Evolutionary conservation across 257 asterid genomes (phyloP), one percentile per base, ranked within the genome.

Genomic region (Scutellaria baicalensis): DNA sequence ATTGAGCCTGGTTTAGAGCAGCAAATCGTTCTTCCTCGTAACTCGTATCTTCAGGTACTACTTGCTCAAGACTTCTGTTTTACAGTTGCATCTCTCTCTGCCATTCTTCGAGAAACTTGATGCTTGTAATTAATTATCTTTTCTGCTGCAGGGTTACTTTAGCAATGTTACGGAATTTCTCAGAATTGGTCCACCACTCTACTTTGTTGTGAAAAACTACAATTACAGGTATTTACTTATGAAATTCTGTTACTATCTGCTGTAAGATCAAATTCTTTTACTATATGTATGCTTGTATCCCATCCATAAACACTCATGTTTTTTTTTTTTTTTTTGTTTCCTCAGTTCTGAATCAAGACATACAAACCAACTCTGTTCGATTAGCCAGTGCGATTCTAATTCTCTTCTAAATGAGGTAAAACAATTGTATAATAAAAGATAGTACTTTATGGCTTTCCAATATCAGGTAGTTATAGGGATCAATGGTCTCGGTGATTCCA

Each of bases 1-100:
- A 86, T 94, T 63, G 89, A 94, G 79, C 97, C 96, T 71, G 99
- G 99, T 79, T 78, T 94, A 76, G 97, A 94, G 76, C 99, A 94
- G 80, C 95, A 91, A 86, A 85, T 94, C 61, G 99, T 94, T 85
- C 97, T 94, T 79, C 99, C 99, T 65, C 90, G 92, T 20, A 93
- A 94, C 80, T 94, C 99, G 18, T 94, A 91, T 78, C 99, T 94
- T 82, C 99, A 93, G 99, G 99, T 93, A 48, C 59, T 61, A 52
- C 16, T 64, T 45, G 31, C 52, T 57, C 45, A 44, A 18, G 47
- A 68, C 50, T 76, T 80, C 66, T 69, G 40, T 64, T 57, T 42
- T 56, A 13, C 17, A 40, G 52, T 12, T 71, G 45, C 71, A 17
- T 31, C 51, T n/a, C n/a, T 51, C 55, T 67, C 51, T 13, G 8